A percentile compares a stretch with the other conserved stretches of the same genome.
Conservation (phyloP, 345 rosid genomes). For the Durio zibethinus region DNA sequence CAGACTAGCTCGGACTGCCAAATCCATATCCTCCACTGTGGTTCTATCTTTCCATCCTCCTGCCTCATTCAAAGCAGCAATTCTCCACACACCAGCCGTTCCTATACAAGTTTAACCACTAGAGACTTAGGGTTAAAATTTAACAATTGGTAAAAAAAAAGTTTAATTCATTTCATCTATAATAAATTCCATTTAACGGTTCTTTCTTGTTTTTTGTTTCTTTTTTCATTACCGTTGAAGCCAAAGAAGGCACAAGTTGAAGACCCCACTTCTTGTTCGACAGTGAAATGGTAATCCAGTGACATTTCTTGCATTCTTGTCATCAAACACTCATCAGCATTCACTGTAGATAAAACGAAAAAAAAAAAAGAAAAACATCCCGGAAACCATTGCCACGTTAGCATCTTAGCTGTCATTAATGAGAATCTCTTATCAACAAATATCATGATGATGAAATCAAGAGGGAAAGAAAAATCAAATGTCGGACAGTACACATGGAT, state of each 20-base stretch:
- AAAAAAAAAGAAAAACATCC: background rate
- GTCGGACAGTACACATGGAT: slow-evolving; percentile 28
- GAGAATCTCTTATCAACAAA: background rate
- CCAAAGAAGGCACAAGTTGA: slow-evolving; percentile 93
- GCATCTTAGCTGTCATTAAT: slow-evolving; percentile 28
- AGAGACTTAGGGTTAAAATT: background rate
- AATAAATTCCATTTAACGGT: background rate
- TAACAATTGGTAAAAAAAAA: background rate
- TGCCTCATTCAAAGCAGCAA: slow-evolving; percentile 82
- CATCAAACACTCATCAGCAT: slow-evolving; percentile 91
- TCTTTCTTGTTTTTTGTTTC: background rate
- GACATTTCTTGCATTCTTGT: slow-evolving; percentile 99
- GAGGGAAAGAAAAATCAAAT: background rate
- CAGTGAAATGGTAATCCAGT: slow-evolving; percentile 86
- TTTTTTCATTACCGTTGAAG: slow-evolving; percentile 60
- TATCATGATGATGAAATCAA: background rate
- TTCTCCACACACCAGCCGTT: slow-evolving; percentile 96
- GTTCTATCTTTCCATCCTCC: slow-evolving; percentile 99
- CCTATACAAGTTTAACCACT: slow-evolving; percentile 39
- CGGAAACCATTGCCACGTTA: slow-evolving; percentile 11
- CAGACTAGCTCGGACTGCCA: slow-evolving; percentile 95
- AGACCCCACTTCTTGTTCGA: slow-evolving; percentile 97
- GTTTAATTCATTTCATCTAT: background rate
- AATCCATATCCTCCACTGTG: slow-evolving; percentile 98
- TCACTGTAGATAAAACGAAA: slow-evolving; percentile 51